Base-by-base conservation (phyloP, 2,329 filamentous ascomycete genomes). In the Hypoxylon sp. region DNA sequence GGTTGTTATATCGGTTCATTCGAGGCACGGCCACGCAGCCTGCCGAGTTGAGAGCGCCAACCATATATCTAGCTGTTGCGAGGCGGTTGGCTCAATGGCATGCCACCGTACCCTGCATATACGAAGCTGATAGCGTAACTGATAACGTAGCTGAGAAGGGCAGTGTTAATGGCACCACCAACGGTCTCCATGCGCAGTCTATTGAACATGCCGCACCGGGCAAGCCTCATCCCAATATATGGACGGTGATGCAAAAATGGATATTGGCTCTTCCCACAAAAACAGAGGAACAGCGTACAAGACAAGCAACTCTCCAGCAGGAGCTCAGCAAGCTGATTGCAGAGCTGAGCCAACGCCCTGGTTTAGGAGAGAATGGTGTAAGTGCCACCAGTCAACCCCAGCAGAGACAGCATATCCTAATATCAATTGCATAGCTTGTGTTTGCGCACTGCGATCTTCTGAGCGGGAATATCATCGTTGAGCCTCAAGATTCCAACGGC, bases 221-320 rank as follows among this genome's bases (percentile, higher is more conserved):
- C 54, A 90, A 87, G 67, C 86, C 86, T 4, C 78, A 83, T n/a
- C 90, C 91, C 12, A 97, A 95, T 69, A 76, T 96, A 47, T 99
- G 94, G 94, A 91, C 90, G 5, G 91, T 95, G 23, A 89, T 97
- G 81, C 91, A 96, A 70, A 95, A 92, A 74, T 99, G 94, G 94
- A 91, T 97, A 49, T 76, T 87, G 62, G 93, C 90, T 27, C 78
- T 99, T 57, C 92, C 94, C 8, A 84, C 79, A 42, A 78, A 79
- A 47, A 94, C 88, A 4, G 82, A 87, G 23, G 78, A 82, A 46
- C 83, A 96, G 69, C 81, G 80, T 53, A 72, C 81, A 60, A 84
- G 89, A 59, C 86, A 89, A 67, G 76, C 80, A 19, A 74, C 73
- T 53, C 77, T 99, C 42, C 89, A 95, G 67, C 75, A 74, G 45